These are phyloP conservation scores for Rehmannia glutinosa DNA, from an alignment of 257 asterid species.

Conservation along the genomic window DNA sequence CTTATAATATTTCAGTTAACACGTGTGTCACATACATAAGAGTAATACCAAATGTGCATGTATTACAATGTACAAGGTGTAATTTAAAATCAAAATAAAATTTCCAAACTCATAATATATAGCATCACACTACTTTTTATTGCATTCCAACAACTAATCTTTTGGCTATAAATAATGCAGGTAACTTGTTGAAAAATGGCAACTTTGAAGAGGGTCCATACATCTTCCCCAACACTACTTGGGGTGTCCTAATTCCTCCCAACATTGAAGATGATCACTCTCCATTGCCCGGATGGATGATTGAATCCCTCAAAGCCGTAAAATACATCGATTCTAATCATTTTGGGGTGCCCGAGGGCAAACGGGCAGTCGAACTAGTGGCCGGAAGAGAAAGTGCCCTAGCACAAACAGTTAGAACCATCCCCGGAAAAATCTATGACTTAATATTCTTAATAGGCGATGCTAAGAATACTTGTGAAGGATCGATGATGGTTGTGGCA, in stretches of 20 bases:
- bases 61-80: too few relatives aligned
- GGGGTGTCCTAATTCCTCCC: constrained; percentile 82
- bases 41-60: too few relatives aligned
- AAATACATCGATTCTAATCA: constrained; percentile 73
- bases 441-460: constrained; percentile 65
- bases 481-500: constrained; percentile 72
- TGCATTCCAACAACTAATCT: background rate
- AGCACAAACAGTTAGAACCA: constrained; percentile 51
- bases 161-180: constrained; percentile 20
- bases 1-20: too few relatives aligned
- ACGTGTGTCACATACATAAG: too few relatives aligned
- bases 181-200: constrained; percentile 68
- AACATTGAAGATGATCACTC: constrained; percentile 74
- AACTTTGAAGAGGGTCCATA: constrained; percentile 92
- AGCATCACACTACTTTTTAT: background rate
- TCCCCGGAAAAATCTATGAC: constrained; percentile 38
- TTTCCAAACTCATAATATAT: too few relatives aligned
- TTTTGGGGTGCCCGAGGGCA: constrained; percentile 62
- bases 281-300: constrained; percentile 79
- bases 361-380: constrained; percentile 62
- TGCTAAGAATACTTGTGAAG: constrained; percentile 68
- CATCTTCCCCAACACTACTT: constrained; percentile 48
- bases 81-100: too few relatives aligned
- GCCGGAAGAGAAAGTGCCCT: constrained; percentile 77
- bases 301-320: constrained; percentile 78